These are phyloP conservation scores for Conticribra guillardii DNA, from an alignment of 108 stramenopile species.

Conservation along the genomic window DNA sequence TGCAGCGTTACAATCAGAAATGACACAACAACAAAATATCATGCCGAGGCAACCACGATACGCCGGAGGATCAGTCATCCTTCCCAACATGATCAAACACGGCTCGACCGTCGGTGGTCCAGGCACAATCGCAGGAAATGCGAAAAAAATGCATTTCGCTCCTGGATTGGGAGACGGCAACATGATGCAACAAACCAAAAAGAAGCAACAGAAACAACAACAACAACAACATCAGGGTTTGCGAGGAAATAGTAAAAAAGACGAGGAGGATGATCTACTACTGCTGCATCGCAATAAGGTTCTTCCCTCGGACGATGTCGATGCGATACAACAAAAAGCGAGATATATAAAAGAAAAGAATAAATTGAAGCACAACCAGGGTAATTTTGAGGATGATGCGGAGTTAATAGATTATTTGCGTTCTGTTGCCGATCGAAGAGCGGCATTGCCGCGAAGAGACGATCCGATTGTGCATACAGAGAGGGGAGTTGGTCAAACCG, in stretches of 20 bases:
- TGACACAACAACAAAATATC: too few relatives aligned
- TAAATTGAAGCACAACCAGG: not conserved
- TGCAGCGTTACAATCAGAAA: not conserved
- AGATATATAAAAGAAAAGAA: not conserved
- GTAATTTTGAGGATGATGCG: not conserved
- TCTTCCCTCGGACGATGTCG: not conserved
- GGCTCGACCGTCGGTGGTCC: too few relatives aligned
- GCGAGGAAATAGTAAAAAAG: slow-evolving; percentile 25
- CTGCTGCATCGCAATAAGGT: not conserved
- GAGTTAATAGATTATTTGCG: slow-evolving; percentile 10
- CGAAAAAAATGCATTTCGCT: slow-evolving; percentile 52
- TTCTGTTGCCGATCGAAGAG: not conserved
- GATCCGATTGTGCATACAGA: not conserved
- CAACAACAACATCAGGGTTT: slow-evolving; percentile 37
- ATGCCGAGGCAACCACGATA: too few relatives aligned
- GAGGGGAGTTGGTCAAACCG: slow-evolving; percentile 3
- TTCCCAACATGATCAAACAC: too few relatives aligned
- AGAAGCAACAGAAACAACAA: slow-evolving; percentile 20
- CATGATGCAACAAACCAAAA: too few relatives aligned
- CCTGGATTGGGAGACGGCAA: slow-evolving; percentile 74
- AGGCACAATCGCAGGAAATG: too few relatives aligned
- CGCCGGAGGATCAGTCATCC: not conserved
- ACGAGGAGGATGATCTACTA: not conserved
- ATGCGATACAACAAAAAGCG: not conserved
- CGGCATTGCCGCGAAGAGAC: not conserved